Base-by-base conservation (phyloP, 2,329 filamentous ascomycete genomes). In the Spiromastix sp. region DNA sequence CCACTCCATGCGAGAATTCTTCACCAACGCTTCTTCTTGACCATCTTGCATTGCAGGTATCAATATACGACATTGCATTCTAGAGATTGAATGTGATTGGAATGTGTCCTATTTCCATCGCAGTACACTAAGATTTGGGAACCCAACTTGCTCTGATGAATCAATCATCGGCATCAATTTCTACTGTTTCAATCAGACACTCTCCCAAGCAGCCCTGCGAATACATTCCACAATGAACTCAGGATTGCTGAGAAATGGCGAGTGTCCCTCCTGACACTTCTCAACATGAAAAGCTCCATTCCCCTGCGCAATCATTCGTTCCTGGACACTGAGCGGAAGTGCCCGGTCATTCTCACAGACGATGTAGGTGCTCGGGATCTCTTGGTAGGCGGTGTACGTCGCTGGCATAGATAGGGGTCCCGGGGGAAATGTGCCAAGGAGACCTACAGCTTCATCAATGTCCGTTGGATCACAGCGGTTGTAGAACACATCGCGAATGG, bases 331-430 rank as follows among this genome's bases (percentile, higher is more conserved):
- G 3, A 39, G 28, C 6, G 41, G 33, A 28, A 54, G 40, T 3
- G 50, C 49, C 15, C 21, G 29, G 30, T 54, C 51, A 18, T 54
- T 53, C 29, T 48, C 42, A 28, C 48, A 51, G 17, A 53, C 41
- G 21, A 54, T 52, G 29, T 53, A 54, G 5, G 47, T 52, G 35
- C 49, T 49, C 2, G 51, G 49, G 13, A 54, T 51, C 22, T 51
- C 51, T 2, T 34, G 34, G 21, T 46, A 54, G 2, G 51, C 48
- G 3, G 51, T 46, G 21, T 51, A 53, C 4, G 50, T 54, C 1
- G 38, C 50, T 4, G 51, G 51, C 5, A 52, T 46, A 6, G 35
- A 18, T 13, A 54, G 28, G 2, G 49, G 50, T 5, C 44, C 50
- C 0, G 34, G 0, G 1, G 51, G 48, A 13, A 47, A 50, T 11